Base-by-base conservation (phyloP, 345 rosid species). In the Arabis hirsuta region DNA sequence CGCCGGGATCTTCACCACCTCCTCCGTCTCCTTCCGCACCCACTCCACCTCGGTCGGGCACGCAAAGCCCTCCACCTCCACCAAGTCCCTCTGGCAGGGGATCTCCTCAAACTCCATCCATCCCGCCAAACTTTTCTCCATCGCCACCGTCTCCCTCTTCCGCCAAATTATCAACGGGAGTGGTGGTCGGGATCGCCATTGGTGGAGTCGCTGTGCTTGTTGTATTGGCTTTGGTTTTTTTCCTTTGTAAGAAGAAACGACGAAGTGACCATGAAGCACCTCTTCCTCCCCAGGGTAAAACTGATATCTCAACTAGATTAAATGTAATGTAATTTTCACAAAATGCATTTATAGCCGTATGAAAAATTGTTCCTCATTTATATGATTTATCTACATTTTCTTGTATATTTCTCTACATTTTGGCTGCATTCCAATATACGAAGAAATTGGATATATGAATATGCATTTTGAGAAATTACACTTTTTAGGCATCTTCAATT, bases 181-280 rank as follows among this genome's bases (percentile, higher is more conserved):
- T 82, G 47, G 84, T 80, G 55, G 90, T 83, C 26, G 96, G 91
- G 16, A 45, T 88, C 7, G 87, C 82, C 7, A 45, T 90, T 2
- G 96, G 82, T 5, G 96, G 88, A 69, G 82, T 87, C 59, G 86
- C 50, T 14, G 1, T 84, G 34, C 78, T 90, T 64, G 48, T 78
- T 53, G 72, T 80, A 46, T 11, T 86, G 60, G 48, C 62, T 72
- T 29, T 88, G 58, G 31, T 88, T 67, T 84, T 65, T 58, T 65
- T 88, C 43, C 79, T 83, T 44, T 79, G 88, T 42, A 82, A 60
- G 80, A 88, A 80, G 81, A 90, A 80, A 79, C 78, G 73, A 64
- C 81, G 85, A 42, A 81, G 81, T 55, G 76, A 82, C 2, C 67
- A 79, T 6, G 86, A 73, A 34, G 81, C 74, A 16, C 81, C 82